Evolutionary conservation across 139 green algal species (phyloP), one percentile per base, ranked within the genome.

Genomic region (Chlorella vulgaris): DNA sequence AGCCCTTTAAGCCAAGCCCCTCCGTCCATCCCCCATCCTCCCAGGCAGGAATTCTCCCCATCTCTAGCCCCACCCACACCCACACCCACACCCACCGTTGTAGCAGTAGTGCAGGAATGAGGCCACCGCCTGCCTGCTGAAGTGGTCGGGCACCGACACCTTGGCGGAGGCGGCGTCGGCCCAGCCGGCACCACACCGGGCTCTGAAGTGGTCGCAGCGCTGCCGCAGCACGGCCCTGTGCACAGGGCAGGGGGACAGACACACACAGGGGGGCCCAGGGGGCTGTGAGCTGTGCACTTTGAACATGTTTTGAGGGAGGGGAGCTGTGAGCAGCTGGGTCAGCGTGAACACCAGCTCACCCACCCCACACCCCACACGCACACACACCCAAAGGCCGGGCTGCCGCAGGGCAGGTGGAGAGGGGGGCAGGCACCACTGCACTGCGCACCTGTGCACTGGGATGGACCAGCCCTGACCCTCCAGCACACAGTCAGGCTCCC

Each of bases 91-190:
- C 35, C 39, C 43, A 71, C 92, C 90, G 29, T 81, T 22, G 81
- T 94, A 94, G 55, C 89, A 19, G 69, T 91, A 94, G 35, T 83
- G 47, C 78, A 92, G 51, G 50, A 94, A 88, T 0, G 66, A 65
- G 53, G 75, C 66, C 35, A 92, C 68, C 3, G 84, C 74, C 4
- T 78, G 58, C 39, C 80, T 68, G 15, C 70, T 84, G 61, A 93
- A 93, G 73, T 91, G 80, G 22, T 94, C 90, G 40, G 89, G 90
- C n/a, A 93, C 88, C 24, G 65, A 39, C 26, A 89, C 24, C 6
- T 51, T 39, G 7, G 36, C 47, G 31, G 73, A 58, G 0, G 18
- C 53, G 24, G 88, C 83, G 51, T 92, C 88, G 18, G 76, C 70
- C 88, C 90, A 91, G 63, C 88, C 88, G 74, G 81, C 85, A 39